phyloP scores from a whole-genome alignment of 768 basidiomycete genomes.

The Boletus tomentosulus region DNA sequence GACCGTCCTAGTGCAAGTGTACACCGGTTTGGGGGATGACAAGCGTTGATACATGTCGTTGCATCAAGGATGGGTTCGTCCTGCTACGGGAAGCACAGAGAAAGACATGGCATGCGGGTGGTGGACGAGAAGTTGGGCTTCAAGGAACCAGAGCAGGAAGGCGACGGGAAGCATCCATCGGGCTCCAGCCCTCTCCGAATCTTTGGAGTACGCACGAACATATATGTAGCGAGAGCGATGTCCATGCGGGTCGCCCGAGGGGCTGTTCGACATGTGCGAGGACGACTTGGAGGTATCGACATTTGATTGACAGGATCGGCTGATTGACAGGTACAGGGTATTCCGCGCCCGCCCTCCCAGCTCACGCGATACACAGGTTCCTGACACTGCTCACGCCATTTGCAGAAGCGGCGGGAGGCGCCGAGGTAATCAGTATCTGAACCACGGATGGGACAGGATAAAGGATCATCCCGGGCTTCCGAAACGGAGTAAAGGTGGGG shows the following conservation, averaged over 20 bases:
- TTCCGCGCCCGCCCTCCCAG: no score
- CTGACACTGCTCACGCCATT: conserved; percentile 25
- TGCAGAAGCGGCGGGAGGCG: conserved; percentile 43
- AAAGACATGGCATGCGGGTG: conserved; percentile 68
- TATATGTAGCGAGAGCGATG: conserved; percentile 44
- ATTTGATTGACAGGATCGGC: conserved; percentile 40
- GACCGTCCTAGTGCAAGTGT: conserved; percentile 84
- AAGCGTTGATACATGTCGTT: conserved; percentile 77
- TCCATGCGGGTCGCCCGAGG: conserved; percentile 36
- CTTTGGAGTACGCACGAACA: conserved; percentile 41
- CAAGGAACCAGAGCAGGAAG: neutral
- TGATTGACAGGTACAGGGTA: conserved; percentile 4
- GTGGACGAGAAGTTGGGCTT: conserved; percentile 36
- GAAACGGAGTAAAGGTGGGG: conserved; percentile 50
- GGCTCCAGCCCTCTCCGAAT: conserved; percentile 45
- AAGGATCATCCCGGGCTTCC: conserved; percentile 41
- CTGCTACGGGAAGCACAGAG: conserved; percentile 59
- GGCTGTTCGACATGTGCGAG: conserved; percentile 19
- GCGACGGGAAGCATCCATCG: conserved; percentile 39
- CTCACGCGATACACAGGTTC: no score
- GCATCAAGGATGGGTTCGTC: conserved; percentile 87
- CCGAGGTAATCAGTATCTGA: conserved; percentile 31
- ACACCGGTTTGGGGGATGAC: conserved; percentile 87
- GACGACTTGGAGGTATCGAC: conserved; percentile 30
- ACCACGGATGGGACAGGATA: conserved; percentile 43